Evolutionary conservation across 805 yeast genomes (phyloP).

Genomic region (Wickerhamiella hasegawae): DNA sequence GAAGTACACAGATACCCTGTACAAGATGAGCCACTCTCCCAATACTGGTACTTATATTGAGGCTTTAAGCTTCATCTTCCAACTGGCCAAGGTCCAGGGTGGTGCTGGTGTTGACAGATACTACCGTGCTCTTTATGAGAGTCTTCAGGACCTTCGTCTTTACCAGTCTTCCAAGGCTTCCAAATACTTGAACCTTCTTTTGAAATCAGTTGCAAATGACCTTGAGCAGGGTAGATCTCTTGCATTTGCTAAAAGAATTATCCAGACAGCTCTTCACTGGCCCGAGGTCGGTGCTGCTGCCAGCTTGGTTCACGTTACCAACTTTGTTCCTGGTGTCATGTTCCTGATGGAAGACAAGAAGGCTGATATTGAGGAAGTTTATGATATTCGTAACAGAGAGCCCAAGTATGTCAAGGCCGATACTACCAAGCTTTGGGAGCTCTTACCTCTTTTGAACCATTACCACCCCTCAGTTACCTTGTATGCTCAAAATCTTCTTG

Average conservation of each 20-base stretch:
- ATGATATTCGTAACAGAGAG: conserved; percentile 82
- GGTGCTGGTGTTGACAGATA: conserved; percentile 33
- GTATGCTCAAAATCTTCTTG: conserved; percentile 53
- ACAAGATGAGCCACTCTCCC: conserved; percentile 81
- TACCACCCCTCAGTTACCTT: conserved; percentile 84
- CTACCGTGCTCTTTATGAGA: conserved; percentile 79
- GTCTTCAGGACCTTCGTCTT: conserved; percentile 70
- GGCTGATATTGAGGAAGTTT: conserved; percentile 18
- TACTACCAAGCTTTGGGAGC: conserved; percentile 74
- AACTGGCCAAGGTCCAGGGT: conserved; percentile 45
- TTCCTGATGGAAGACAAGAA: conserved; percentile 31
- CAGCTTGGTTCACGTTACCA: conserved; percentile 11
- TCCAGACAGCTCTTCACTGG: conserved; percentile 79
- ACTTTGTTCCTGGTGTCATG: conserved; percentile 54
- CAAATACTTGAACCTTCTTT: conserved; percentile 72
- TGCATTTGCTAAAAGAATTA: conserved; percentile 81
- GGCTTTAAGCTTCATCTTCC: conserved; percentile 73
- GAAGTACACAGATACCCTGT: conserved; percentile 67
- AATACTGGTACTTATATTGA: conserved; percentile 90
- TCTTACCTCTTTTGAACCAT: conserved; percentile 54
- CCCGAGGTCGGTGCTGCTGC: conserved; percentile 58
- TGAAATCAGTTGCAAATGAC: conserved; percentile 59
- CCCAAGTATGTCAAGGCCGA: conserved; percentile 85
- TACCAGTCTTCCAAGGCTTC: conserved; percentile 84
- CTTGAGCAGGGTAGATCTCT: conserved; percentile 42